Evolutionary conservation across 805 yeast genomes (phyloP).

Genomic region (Metschnikowia dekortorum): DNA sequence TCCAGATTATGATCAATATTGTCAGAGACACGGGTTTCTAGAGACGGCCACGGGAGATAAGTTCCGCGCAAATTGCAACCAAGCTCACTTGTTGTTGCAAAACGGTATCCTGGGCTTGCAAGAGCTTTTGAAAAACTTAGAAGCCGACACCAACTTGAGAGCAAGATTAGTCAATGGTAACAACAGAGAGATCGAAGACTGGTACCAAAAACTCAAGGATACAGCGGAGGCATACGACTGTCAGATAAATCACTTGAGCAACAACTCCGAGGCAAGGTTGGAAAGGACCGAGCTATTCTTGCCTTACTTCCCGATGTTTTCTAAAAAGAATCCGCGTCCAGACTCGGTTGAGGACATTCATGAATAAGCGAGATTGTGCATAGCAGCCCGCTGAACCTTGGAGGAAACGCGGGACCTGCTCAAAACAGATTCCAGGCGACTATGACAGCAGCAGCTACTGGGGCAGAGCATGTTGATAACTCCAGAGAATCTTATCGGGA

Average conservation of each 20-base stretch:
- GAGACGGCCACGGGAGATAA: neutral
- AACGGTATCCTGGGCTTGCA: slow-evolving; percentile 4
- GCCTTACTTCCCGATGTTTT: slow-evolving; percentile 11
- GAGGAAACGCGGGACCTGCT: neutral
- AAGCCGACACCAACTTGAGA: slow-evolving; percentile 3
- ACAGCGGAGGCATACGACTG: slow-evolving; percentile 14
- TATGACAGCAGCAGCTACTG: neutral
- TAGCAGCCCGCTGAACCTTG: neutral
- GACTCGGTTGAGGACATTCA: neutral
- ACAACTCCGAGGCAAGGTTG: neutral
- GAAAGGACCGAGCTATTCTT: slow-evolving; percentile 6
- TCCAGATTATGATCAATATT: slow-evolving; percentile 46
- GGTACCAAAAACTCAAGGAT: slow-evolving; percentile 7
- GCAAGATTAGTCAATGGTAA: slow-evolving; percentile 4
- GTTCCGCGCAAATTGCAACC: neutral
- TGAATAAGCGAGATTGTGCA: neutral
- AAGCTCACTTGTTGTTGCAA: neutral
- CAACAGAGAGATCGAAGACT: slow-evolving; percentile 4
- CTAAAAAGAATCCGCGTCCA: neutral
- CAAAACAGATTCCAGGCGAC: no score
- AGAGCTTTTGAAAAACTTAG: slow-evolving; percentile 7
- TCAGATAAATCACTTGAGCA: neutral
- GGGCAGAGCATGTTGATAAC: neutral
- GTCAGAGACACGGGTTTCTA: neutral
- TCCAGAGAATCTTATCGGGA: neutral